Evolutionary conservation across 225 moss, liverwort and hornwort species (phyloP).

Genomic region (Thuidium tamariscinum): DNA sequence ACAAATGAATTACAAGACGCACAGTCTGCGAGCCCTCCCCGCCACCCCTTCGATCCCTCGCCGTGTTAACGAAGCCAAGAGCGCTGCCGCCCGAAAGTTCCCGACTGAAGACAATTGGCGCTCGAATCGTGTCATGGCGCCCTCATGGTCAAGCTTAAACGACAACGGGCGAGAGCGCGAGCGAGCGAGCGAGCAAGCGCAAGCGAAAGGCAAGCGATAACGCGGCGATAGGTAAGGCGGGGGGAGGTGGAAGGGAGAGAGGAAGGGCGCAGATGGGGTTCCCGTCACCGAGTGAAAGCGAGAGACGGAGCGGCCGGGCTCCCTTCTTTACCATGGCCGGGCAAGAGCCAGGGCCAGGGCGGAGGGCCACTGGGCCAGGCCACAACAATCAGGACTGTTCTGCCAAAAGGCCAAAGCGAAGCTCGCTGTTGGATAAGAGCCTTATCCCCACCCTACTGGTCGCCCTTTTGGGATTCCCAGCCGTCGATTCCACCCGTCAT

Average conservation of each 20-base stretch:
- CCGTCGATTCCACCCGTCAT: background rate
- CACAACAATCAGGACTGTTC: background rate
- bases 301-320: background rate
- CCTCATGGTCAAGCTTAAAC: background rate
- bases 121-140: conserved; percentile 1
- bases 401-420: background rate
- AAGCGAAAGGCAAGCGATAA: conserved; percentile 9
- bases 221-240: conserved; percentile 26
- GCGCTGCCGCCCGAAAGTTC: background rate
- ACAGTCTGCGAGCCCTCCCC: background rate
- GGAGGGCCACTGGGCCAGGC: background rate
- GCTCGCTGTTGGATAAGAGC: conserved; percentile 31
- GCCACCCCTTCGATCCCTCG: conserved; percentile 4
- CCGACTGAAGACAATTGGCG: background rate
- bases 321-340: background rate
- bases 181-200: background rate
- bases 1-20: background rate
- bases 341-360: background rate
- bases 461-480: background rate
- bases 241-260: background rate
- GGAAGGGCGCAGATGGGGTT: conserved; percentile 4
- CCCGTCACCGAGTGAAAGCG: conserved; percentile 19
- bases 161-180: background rate
- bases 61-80: background rate
- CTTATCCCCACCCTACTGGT: conserved; percentile 26